Base-by-base conservation (phyloP, 2,329 filamentous ascomycete species). In the Hypoxylon sp. region DNA sequence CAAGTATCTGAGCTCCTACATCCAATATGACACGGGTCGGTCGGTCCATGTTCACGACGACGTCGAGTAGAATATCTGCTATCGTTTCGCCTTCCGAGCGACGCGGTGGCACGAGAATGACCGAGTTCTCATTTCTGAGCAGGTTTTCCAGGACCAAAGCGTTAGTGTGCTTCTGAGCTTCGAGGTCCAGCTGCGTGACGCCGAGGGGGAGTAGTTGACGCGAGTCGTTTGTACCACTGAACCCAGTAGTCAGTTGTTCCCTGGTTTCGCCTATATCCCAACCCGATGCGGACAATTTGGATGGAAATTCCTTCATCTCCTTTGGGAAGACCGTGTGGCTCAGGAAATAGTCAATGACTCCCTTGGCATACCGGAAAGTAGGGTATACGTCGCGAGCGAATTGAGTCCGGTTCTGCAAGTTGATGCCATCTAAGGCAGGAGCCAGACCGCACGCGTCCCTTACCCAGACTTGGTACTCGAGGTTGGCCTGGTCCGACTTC, bases 171-270 rank as follows among this genome's bases (percentile, higher is more conserved):
- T 73, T 74, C 31, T 89, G 83, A 0, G 74, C 71, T 0, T 72
- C 65, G 0, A 88, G 74, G 27, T 90, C 84, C 0, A 82, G 71
- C 24, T 90, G 85, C 0, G 74, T 64, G 0, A 91, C 78, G 0
- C 65, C 73, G 0, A 88, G 65, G 0, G 88, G 88, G 0, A 91
- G 74, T 0, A 87, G 67, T n/a, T 78, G 74, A 9, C 78, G 72
- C 0, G 82, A 84, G 62, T 91, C 88, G 20, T 86, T 88, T 0
- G 88, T 92, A 0, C 88, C 88, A 51, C 86, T 89, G 66, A 92
- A 92, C 0, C 88, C 89, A 0, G 84, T 87, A 0, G 81, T 86
- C 0, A 80, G 77, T 17, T 83, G 73, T 0, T 15, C 4, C 51
- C 81, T 86, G 3, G 43, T 43, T 31, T 74, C 68, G 0, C 75